A percentile compares a stretch with the other conserved stretches of the same genome.
Evolutionary conservation across 1,139 yeast genomes (phyloP).

Genomic region (Geotrichum europaeum): DNA sequence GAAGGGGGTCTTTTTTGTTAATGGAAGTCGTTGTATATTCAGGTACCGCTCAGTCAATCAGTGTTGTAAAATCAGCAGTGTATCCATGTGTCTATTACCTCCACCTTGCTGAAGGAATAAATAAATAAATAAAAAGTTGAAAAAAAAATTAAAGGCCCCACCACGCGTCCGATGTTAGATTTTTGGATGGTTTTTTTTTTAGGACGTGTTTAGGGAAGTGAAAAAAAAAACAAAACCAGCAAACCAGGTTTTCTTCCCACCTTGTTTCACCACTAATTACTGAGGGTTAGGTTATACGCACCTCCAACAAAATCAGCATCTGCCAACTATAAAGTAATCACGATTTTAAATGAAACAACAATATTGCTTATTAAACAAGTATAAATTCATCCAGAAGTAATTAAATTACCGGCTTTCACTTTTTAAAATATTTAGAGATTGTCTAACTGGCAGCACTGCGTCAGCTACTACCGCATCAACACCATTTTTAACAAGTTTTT

Average conservation of each 20-base stretch:
- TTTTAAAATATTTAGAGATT: constrained; percentile 45
- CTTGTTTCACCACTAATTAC: background rate
- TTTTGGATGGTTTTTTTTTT: background rate
- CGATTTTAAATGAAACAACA: too few relatives aligned
- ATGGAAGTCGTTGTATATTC: background rate
- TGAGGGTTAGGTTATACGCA: background rate
- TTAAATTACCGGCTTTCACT: too few relatives aligned
- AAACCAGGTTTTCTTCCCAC: background rate
- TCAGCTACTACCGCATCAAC: constrained; percentile 98
- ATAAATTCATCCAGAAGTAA: too few relatives aligned
- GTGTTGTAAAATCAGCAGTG: background rate
- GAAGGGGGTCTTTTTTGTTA: too few relatives aligned
- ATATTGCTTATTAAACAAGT: too few relatives aligned
- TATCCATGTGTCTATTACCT: background rate
- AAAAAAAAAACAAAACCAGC: background rate
- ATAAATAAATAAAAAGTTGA: background rate
- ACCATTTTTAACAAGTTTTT: constrained; percentile 84
- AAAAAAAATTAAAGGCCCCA: background rate
- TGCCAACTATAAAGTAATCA: background rate
- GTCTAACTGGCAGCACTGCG: constrained; percentile 85
- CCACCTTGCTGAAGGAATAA: background rate
- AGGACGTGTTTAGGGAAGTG: background rate
- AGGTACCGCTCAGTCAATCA: background rate
- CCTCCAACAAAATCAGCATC: background rate
- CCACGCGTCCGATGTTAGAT: background rate